Percentiles rank a stretch among this genome's conserved stretches.
phyloP scores from a whole-genome alignment of 192 early-diverging fungal species.

The Kickxella alabastrina region DNA sequence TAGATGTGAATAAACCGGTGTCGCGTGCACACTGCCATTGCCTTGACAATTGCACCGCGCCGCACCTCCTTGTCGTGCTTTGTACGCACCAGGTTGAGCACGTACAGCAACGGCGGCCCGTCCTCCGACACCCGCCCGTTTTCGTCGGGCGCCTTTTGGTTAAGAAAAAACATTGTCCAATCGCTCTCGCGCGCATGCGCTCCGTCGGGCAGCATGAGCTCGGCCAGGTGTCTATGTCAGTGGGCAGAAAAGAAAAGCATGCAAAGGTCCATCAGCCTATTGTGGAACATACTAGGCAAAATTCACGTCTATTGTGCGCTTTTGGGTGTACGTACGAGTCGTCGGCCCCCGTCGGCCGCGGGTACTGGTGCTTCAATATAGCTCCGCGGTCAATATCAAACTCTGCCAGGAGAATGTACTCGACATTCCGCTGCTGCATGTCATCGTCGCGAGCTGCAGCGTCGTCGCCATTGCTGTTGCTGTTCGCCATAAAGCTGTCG shows the following conservation, averaged over 20 bases:
- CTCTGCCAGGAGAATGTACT: conserved; percentile 87
- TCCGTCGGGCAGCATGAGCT: conserved; percentile 95
- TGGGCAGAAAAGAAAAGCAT: conserved; percentile 29
- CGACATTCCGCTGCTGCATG: conserved; percentile 57
- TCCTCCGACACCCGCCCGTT: conserved; percentile 28
- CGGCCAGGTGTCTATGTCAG: conserved; percentile 60
- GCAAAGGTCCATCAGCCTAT: too few species aligned
- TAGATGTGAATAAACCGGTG: conserved; percentile 92
- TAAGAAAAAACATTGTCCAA: conserved; percentile 92
- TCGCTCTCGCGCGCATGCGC: conserved; percentile 90
- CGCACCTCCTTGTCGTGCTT: conserved; percentile 80
- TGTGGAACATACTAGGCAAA: too few species aligned
- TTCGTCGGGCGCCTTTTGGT: conserved; percentile 58
- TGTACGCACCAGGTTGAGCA: conserved; percentile 88
- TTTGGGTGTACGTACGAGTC: conserved; percentile 56
- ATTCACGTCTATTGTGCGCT: too few species aligned
- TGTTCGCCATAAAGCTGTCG: too few species aligned
- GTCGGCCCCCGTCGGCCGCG: conserved; percentile 74
- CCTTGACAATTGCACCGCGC: conserved; percentile 87
- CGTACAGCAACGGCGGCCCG: conserved; percentile 74
- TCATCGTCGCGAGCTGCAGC: conserved; percentile 10
- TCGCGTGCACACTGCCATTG: conserved; percentile 88
- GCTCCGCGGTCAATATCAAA: conserved; percentile 96
- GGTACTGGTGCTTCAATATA: conserved; percentile 83
- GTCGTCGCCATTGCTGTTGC: too few species aligned